phyloP scores from a whole-genome alignment of 257 asterid species.

The Solanum peruvianum region DNA sequence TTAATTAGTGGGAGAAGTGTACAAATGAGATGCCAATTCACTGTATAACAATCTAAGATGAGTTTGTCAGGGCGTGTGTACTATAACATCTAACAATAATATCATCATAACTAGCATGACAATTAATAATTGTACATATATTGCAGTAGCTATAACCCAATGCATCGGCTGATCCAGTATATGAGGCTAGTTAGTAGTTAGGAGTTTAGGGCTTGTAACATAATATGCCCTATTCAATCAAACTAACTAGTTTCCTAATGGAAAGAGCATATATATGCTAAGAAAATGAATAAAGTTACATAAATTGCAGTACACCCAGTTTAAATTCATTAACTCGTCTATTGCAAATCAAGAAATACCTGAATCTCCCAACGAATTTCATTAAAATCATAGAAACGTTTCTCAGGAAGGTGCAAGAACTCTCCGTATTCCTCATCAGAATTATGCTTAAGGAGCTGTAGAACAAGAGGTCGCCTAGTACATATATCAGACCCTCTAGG shows the following conservation, averaged over 20 bases:
- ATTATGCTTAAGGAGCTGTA: slow-evolving; percentile 58
- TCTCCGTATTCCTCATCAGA: slow-evolving; percentile 85
- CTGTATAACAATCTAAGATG: background rate
- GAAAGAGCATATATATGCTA: background rate
- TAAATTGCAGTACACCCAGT: background rate
- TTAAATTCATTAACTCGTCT: background rate
- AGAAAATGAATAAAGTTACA: background rate
- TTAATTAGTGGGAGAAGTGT: background rate
- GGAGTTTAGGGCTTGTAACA: background rate
- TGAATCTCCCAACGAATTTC: slow-evolving; percentile 74
- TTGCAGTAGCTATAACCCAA: background rate
- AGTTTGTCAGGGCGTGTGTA: too few relatives aligned
- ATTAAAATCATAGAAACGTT: slow-evolving; percentile 54
- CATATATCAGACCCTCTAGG: slow-evolving; percentile 90
- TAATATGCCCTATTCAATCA: background rate
- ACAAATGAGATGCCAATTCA: background rate
- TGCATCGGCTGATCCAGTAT: background rate
- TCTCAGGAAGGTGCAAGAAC: slow-evolving; percentile 68
- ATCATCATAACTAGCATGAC: background rate
- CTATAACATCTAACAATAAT: background rate
- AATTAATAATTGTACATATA: background rate
- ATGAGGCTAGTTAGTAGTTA: background rate
- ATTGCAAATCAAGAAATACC: slow-evolving; percentile 22
- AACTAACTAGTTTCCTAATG: background rate
- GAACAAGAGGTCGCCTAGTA: slow-evolving; percentile 85